Conservation (phyloP, 2,329 filamentous ascomycete species). For the Coniochaeta hoffmannii region DNA sequence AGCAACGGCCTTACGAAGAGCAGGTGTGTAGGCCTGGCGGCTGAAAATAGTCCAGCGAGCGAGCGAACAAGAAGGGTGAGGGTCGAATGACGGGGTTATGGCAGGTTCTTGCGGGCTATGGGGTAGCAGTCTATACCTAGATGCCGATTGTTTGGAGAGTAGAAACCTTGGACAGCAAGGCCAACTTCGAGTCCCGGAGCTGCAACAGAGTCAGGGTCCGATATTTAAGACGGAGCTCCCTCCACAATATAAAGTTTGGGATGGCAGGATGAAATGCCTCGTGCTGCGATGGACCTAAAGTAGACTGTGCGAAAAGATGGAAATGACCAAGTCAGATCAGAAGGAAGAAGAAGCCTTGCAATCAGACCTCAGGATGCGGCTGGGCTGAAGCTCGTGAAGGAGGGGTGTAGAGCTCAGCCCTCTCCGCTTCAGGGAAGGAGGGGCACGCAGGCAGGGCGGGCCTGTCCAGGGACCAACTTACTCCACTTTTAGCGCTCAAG, state of each 20-base stretch:
- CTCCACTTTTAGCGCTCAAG: background rate
- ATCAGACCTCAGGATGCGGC: background rate
- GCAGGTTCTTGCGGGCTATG: background rate
- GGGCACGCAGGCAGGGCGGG: background rate
- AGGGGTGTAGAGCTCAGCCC: background rate
- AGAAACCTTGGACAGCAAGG: background rate
- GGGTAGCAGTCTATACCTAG: background rate
- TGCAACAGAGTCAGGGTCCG: background rate
- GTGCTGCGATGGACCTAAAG: background rate
- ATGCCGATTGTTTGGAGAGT: too few relatives aligned
- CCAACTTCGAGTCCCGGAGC: background rate
- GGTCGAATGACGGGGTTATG: background rate
- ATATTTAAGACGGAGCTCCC: background rate
- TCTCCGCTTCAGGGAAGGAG: background rate
- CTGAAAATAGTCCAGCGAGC: background rate
- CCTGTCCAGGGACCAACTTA: background rate
- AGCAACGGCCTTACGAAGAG: background rate
- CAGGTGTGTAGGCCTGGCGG: background rate
- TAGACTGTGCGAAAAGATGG: background rate
- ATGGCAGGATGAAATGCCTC: too few relatives aligned
- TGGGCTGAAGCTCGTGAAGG: background rate
- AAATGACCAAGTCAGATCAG: background rate
- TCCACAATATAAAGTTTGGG: background rate
- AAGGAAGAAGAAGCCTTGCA: background rate
- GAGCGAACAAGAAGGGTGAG: background rate